Conservation (phyloP, 2,329 filamentous ascomycete species). For the Rutstroemia sydowiana region DNA sequence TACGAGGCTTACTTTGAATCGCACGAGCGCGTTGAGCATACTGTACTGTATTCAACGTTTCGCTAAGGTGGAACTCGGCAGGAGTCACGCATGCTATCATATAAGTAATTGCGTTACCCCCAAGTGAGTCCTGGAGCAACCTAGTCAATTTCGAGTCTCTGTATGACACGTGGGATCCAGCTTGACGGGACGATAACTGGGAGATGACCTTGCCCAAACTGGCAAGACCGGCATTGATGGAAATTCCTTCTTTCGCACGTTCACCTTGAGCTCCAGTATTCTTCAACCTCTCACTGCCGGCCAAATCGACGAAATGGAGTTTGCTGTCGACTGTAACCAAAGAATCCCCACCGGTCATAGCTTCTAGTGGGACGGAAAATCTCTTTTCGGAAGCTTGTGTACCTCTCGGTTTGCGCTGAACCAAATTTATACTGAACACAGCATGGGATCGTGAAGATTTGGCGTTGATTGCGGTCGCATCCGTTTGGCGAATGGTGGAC, state of each 20-base stretch:
- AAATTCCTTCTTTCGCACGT: conserved; percentile 90
- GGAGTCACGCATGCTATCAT: conserved; percentile 99
- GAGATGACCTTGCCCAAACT: conserved; percentile 97
- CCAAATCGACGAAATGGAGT: conserved; percentile 95
- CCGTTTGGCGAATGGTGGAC: conserved; percentile 89
- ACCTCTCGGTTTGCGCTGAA: conserved; percentile 68
- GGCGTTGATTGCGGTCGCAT: conserved; percentile 94
- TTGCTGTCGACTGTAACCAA: conserved; percentile 93
- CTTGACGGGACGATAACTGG: conserved; percentile 82
- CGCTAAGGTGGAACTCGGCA: conserved; percentile 92
- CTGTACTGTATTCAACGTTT: conserved; percentile 94
- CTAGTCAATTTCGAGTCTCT: conserved; percentile 96
- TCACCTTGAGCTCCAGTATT: conserved; percentile 95
- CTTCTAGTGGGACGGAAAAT: conserved; percentile 77
- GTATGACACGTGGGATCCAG: conserved; percentile 90
- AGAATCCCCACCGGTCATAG: conserved; percentile 60
- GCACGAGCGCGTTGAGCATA: conserved; percentile 93
- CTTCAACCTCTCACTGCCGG: conserved; percentile 92
- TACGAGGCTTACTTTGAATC: conserved; percentile 95
- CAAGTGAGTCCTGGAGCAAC: conserved; percentile 89
- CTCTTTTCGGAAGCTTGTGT: conserved; percentile 67
- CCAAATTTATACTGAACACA: conserved; percentile 89
- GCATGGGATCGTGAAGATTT: conserved; percentile 97
- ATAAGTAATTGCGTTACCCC: conserved; percentile 95
- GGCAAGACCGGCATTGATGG: conserved; percentile 92